Percentiles rank a stretch among this genome's conserved stretches.
phyloP scores from a whole-genome alignment of 352 stramenopile genomes.

The Globisporangium spiculum region DNA sequence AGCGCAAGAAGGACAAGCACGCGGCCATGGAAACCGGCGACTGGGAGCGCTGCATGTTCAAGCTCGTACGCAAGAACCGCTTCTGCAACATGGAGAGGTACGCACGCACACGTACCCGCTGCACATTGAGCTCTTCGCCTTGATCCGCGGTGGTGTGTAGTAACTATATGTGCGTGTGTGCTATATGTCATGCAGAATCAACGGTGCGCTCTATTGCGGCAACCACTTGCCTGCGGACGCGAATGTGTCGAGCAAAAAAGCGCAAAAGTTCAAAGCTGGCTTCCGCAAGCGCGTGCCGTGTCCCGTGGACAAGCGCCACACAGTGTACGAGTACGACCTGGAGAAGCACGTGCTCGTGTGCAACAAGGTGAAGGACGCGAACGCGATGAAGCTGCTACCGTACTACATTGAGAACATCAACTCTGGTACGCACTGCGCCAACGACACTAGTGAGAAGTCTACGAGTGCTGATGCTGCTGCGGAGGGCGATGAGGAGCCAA shows the following conservation, averaged over 20 bases:
- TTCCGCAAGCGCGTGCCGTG: conserved; percentile 65
- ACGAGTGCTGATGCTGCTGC: background rate
- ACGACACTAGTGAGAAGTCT: background rate
- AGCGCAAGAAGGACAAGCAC: conserved; percentile 66
- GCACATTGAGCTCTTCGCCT: background rate
- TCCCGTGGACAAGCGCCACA: conserved; percentile 65
- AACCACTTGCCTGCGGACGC: conserved; percentile 62
- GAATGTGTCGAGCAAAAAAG: conserved; percentile 43
- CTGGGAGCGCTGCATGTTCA: conserved; percentile 83
- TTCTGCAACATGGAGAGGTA: conserved; percentile 81
- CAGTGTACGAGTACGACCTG: conserved; percentile 76
- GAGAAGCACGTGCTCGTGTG: conserved; percentile 78
- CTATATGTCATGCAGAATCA: conserved; percentile 11
- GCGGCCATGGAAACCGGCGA: conserved; percentile 41
- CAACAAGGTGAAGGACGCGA: conserved; percentile 71
- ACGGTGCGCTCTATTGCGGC: conserved; percentile 60
- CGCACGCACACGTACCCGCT: background rate
- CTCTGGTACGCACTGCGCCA: conserved; percentile 44
- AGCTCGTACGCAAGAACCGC: conserved; percentile 74
- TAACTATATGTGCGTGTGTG: background rate
- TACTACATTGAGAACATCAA: conserved; percentile 83
- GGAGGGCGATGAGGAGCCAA: conserved; percentile 9
- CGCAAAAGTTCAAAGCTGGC: conserved; percentile 59
- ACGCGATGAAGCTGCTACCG: conserved; percentile 51
- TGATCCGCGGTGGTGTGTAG: background rate